These are phyloP conservation scores for Cicer bijugum DNA, from an alignment of 306 rosid genomes.

Conservation along the genomic window DNA sequence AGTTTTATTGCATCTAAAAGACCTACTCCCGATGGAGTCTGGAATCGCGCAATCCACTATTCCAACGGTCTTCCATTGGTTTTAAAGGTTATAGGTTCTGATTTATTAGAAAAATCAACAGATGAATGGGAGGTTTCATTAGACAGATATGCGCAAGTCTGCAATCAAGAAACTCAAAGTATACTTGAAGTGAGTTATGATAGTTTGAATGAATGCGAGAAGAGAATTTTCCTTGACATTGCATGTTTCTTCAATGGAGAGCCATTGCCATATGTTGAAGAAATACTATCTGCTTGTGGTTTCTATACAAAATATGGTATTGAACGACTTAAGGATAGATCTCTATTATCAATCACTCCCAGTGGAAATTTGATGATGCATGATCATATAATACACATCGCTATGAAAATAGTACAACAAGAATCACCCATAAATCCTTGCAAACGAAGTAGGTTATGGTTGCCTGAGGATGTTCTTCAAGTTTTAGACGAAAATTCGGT, in stretches of 20 bases:
- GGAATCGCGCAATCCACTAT: not conserved
- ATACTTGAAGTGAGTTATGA: conserved; percentile 14
- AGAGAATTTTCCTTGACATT: not conserved
- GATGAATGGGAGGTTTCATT: conserved; percentile 13
- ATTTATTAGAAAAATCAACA: not conserved
- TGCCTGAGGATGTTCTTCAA: not conserved
- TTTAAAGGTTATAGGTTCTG: conserved; percentile 5
- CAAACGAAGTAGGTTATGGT: conserved; percentile 11
- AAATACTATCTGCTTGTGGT: conserved; percentile 9
- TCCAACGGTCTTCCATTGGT: not conserved
- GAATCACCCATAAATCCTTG: conserved; percentile 1
- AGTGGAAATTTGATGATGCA: not conserved
- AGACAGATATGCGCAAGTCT: not conserved
- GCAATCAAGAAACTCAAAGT: conserved; percentile 8
- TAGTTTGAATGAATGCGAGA: not conserved
- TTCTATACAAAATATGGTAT: not conserved
- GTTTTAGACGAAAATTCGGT: conserved; percentile 1
- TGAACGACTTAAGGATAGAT: conserved; percentile 6
- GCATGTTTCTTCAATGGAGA: conserved; percentile 4
- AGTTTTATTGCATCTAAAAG: conserved; percentile 1
- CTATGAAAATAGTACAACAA: not conserved
- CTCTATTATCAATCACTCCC: conserved; percentile 6
- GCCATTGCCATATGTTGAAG: not conserved
- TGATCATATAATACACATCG: conserved; percentile 14
- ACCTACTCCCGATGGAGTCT: not conserved